Base-by-base conservation (phyloP, 257 asterid genomes). In the Prunella vulgaris region DNA sequence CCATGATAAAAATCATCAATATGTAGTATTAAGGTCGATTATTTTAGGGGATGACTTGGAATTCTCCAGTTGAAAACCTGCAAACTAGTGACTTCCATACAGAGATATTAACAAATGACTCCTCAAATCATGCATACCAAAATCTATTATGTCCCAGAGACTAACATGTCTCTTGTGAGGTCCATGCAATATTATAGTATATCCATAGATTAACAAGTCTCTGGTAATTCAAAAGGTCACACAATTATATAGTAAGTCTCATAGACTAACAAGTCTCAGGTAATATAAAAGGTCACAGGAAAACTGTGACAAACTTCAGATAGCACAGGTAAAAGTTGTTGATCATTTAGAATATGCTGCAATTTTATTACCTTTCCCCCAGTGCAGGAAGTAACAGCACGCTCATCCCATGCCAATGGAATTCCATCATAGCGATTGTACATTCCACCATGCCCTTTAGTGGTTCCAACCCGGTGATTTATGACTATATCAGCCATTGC, bases 391-490 rank as follows among this genome's bases (percentile, higher is more conserved):
- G 97, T 93, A 65, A 93, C 95, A 62, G 99, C 99, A 60, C 5
- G 88, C 79, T 93, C 97, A 70, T 88, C 90, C 99, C 99, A 93
- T 53, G 97, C 30, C 48, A 87, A 18, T 52, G 95, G 92, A 66
- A 93, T 88, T 82, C 97, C 99, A 78, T 90, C 99, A 75, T 84
- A 93, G 54, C 97, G 97, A 78, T 93, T 93, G 80, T 87, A 93
- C 88, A 68, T 83, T 77, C 97, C 96, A 66, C 92, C 92, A 68
- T 83, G 84, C 78, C 98, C 97, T 79, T 78, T 65, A 7, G 93
- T 83, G 70, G 99, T 93, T 44, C 99, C 99, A 76, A 80, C 88
- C 54, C 99, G 92, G 83, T 93, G 97, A 66, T 93, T 93, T 82
- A 93, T 87, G 77, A 93, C 97, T 66, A 93, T 84, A 78, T 93